Conservation (phyloP, 768 basidiomycete species). For the Gautieria morchelliformis region DNA sequence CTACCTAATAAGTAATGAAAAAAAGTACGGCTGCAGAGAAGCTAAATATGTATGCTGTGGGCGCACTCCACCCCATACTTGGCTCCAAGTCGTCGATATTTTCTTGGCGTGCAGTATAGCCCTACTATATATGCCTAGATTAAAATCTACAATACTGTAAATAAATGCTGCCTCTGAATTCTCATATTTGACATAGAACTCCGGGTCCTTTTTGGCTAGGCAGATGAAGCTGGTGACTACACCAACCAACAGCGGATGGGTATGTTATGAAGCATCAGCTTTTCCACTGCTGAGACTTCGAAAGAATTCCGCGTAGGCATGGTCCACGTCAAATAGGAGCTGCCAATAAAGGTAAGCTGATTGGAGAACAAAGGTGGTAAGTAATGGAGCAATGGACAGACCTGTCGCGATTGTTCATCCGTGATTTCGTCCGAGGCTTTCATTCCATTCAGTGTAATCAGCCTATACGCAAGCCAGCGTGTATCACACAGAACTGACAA, state of each 20-base stretch:
- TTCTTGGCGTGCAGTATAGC: too few relatives aligned
- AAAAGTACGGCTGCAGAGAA: too few relatives aligned
- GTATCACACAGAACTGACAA: background rate
- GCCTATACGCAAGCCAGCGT: constrained; percentile 34
- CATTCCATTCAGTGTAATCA: constrained; percentile 95
- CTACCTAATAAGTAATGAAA: too few relatives aligned
- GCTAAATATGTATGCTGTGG: too few relatives aligned
- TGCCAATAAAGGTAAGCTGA: constrained; percentile 20
- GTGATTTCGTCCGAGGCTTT: constrained; percentile 93
- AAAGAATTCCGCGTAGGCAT: constrained; percentile 93
- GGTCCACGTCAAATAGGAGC: constrained; percentile 94
- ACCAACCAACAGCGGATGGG: too few relatives aligned
- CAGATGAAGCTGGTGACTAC: background rate
- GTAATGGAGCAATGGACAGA: constrained; percentile 21
- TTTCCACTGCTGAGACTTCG: constrained; percentile 49
- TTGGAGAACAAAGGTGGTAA: background rate
- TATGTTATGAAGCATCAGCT: constrained; percentile 6
- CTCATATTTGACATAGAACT: too few relatives aligned
- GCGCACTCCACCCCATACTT: too few relatives aligned
- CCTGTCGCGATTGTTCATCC: constrained; percentile 92
- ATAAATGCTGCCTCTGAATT: too few relatives aligned
- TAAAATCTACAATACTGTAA: too few relatives aligned
- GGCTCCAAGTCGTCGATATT: too few relatives aligned
- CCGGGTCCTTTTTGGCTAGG: too few relatives aligned
- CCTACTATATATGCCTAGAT: too few relatives aligned